Percentiles rank a stretch among this genome's conserved stretches.
Conservation (phyloP, 768 basidiomycete species). For the Panaeolus papilionaceus region DNA sequence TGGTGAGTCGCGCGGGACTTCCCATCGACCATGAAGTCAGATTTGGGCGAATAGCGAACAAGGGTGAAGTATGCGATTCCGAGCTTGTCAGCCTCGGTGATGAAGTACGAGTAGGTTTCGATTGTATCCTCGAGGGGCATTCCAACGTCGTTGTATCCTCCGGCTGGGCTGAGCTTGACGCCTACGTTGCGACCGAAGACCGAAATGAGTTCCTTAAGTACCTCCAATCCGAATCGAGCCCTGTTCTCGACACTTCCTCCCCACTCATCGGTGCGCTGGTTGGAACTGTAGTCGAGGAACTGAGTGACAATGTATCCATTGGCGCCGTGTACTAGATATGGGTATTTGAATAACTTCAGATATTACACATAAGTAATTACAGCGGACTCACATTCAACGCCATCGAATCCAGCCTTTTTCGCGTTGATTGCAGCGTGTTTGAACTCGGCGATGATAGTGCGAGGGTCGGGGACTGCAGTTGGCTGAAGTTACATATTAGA, state of each 20-base stretch:
- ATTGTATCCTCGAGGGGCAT: constrained; percentile 52
- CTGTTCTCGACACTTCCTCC: constrained; percentile 67
- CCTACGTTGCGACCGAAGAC: constrained; percentile 53
- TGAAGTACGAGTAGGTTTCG: constrained; percentile 47
- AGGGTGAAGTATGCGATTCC: constrained; percentile 37
- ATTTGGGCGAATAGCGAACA: constrained; percentile 30
- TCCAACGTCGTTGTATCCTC: constrained; percentile 52
- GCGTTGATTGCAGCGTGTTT: constrained; percentile 53
- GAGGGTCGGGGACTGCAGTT: constrained; percentile 49
- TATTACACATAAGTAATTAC: neutral
- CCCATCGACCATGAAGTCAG: constrained; percentile 41
- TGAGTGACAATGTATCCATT: constrained; percentile 54
- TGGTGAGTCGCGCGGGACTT: constrained; percentile 40
- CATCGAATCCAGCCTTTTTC: constrained; percentile 62
- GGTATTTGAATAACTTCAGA: neutral
- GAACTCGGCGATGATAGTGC: constrained; percentile 41
- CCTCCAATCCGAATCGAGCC: constrained; percentile 57
- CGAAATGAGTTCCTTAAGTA: constrained; percentile 47
- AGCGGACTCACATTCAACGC: constrained; percentile 49
- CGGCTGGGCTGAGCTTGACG: constrained; percentile 50
- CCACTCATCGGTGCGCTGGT: constrained; percentile 60
- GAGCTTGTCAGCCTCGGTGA: constrained; percentile 46
- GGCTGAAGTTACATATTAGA: constrained; percentile 32
- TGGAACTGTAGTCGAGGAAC: constrained; percentile 54
- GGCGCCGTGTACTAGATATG: constrained; percentile 45